Conservation (phyloP, 768 basidiomycete genomes). For the Coprinopsis sp. region DNA sequence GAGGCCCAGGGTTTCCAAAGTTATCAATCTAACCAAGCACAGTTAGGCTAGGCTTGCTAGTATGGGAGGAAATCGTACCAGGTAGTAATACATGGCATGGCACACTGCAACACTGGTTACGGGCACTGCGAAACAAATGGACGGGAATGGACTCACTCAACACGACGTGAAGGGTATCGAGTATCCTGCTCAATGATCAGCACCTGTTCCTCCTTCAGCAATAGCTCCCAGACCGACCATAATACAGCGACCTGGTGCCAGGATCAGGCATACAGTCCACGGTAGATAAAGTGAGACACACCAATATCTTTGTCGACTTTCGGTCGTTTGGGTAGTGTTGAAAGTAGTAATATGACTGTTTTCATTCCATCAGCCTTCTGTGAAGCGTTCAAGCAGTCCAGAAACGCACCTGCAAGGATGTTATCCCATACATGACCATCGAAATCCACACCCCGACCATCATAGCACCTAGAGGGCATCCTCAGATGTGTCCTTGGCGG, state of each 20-base stretch:
- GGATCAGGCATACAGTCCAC: background rate
- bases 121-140: background rate
- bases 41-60: background rate
- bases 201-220: background rate
- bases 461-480: conserved; percentile 27
- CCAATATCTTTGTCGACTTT: conserved; percentile 28
- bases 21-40: conserved; percentile 29
- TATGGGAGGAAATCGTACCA: conserved; percentile 21
- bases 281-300: conserved; percentile 16
- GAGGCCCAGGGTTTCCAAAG: conserved; percentile 25
- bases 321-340: conserved; percentile 35
- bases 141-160: conserved; percentile 27
- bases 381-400: background rate
- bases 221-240: conserved; percentile 24
- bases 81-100: conserved; percentile 38
- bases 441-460: conserved; percentile 33
- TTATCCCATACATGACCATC: conserved; percentile 40
- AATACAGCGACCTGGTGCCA: conserved; percentile 27
- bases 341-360: conserved; percentile 41
- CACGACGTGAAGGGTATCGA: conserved; percentile 38
- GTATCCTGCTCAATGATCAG: conserved; percentile 23
- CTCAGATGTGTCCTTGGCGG: background rate
- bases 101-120: conserved; percentile 28
- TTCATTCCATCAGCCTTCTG: background rate
- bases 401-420: conserved; percentile 34